Evolutionary conservation across 2,329 filamentous ascomycete genomes (phyloP), one percentile per base, ranked within the genome.

Genomic region (Diaporthe sp.): DNA sequence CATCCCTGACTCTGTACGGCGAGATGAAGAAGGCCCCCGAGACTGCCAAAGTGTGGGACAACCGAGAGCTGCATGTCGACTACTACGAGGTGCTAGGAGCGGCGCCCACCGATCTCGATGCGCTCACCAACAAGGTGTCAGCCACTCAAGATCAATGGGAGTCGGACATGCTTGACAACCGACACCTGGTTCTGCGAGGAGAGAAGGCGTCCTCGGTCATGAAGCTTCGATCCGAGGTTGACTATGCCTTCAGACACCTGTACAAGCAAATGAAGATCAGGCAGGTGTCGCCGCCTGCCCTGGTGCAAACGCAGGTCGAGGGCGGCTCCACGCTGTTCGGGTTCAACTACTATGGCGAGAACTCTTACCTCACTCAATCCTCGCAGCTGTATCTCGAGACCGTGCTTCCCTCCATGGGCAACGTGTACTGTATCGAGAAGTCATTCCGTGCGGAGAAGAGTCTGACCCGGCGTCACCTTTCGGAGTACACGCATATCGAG

Each of bases 361-460:
- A 93, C 79, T 94, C 97, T 75, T 99, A 96, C 87, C 91, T 99
- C 77, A 98, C 97, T 5, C 97, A 99, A 86, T 98, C 96, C 4
- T 97, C 95, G 45, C 97, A 99, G 85, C 91, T 99, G 71, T 99
- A 99, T 86, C 93, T 99, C 75, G 97, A 99, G 88, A 99, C 97
- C 42, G 95, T 93, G 78, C 88, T 99, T 42, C 95, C 96, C 15
- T 95, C 93, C 69, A 89, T 98, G 80, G 97, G 97, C 79, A 95
- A 98, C 82, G 95, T 98, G 71, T 99, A 97, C 90, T 98, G 96
- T 83, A 96, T 99, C 80, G 96, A 98, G 85, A 98, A 98, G 84
- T 98, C 96, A 2, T 99, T 99, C 92, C 96, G 97, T 76, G 97
- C 97, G 19, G 97, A 99, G 86, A 98, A 98, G 87, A 96, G 93